Base-by-base conservation (phyloP, 148 eudicot species). In the Chenopodium quinoa region DNA sequence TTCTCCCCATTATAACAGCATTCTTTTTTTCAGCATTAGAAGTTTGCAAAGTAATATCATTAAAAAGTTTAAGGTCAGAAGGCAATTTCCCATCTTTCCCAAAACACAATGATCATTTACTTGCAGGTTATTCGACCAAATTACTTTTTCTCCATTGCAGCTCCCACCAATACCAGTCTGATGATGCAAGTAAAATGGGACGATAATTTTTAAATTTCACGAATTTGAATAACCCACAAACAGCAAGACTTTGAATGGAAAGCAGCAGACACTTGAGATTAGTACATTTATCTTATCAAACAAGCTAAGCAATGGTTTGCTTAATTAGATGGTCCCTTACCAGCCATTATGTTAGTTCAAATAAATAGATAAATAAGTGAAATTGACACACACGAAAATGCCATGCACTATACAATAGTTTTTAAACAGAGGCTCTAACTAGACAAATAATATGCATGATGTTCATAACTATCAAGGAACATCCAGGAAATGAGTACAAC, bases 1-100 rank as follows among this genome's bases (percentile, higher is more conserved):
- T 96, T 81, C 99, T 93, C 23, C 98, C 99, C 99, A 96, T 96
- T 32, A 96, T 80, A 52, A 94, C 94, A 32, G 98, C 99, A 88
- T 96, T 96, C 86, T 83, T 93, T 81, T 91, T 96, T 50, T 75
- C 85, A 48, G 94, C 90, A 78, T 90, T 93, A 48, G 89, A 85
- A 48, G 98, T 91, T 16, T 82, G 85, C 77, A 80, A 7, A 47
- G 99, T 96, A 62, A 96, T 79, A 81, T 94, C 92, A 86, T 92
- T 93, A 85, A 96, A 93, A 83, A 89, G 87, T 75, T 93, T 92
- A 62, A 93, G 89, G 77, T 96, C 98, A 70, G 92, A 85, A 3
- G 98, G 97, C 89, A 96, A 89, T 80, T 88, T 90, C 76, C 98
- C 97, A 83, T 96, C 95, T 85, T 93, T 95, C 9, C 99, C 97